phyloP scores from a whole-genome alignment of 2,329 filamentous ascomycete genomes.

The Botrytis fragariae region DNA sequence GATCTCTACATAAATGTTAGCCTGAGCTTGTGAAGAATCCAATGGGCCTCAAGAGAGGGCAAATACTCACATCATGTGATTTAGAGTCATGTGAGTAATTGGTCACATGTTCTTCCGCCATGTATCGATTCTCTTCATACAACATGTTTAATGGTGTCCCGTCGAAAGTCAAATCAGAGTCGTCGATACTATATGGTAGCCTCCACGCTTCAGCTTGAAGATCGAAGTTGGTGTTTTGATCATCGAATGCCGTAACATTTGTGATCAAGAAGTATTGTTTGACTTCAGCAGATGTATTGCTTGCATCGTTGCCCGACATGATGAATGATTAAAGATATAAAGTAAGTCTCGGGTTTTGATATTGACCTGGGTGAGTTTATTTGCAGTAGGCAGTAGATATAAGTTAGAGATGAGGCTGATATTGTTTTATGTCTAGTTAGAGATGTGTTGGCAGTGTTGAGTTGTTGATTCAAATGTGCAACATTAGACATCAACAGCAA shows the following conservation, averaged over 20 bases:
- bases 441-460: slow-evolving; percentile 16
- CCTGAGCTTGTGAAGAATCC: no score
- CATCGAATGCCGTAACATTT: slow-evolving; percentile 12
- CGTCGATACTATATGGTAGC: slow-evolving; percentile 33
- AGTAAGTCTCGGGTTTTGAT: not conserved
- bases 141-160: slow-evolving; percentile 37
- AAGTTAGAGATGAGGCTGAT: not conserved
- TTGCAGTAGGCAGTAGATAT: not conserved
- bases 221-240: slow-evolving; percentile 24
- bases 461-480: slow-evolving; percentile 14
- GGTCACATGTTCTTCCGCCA: slow-evolving; percentile 26
- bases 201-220: slow-evolving; percentile 30
- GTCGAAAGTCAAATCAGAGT: slow-evolving; percentile 35
- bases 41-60: not conserved
- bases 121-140: slow-evolving; percentile 34
- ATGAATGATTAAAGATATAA: not conserved
- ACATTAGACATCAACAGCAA: slow-evolving; percentile 14
- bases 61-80: not conserved
- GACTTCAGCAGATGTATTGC: not conserved
- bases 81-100: not conserved
- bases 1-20: slow-evolving; percentile 7
- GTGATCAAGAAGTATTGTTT: slow-evolving; percentile 28
- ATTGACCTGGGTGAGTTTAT: not conserved
- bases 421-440: not conserved
- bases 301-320: slow-evolving; percentile 13